Conservation (phyloP, 768 basidiomycete genomes). For the Lenzites betulinus region DNA sequence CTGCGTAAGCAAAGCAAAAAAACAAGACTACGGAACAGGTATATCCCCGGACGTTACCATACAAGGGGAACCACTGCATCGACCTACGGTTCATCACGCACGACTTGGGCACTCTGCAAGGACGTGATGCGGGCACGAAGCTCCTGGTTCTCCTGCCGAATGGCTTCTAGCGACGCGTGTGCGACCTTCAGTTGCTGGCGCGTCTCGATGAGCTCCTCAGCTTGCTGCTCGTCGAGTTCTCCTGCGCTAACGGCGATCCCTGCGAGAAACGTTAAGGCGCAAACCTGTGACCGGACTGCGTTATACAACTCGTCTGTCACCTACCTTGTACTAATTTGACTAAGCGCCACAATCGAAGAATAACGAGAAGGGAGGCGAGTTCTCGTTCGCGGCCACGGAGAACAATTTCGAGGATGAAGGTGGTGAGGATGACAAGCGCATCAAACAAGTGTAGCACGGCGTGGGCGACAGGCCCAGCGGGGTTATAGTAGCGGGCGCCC, state of each 20-base stretch:
- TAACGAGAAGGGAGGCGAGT: constrained; percentile 66
- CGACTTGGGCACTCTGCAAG: constrained; percentile 5
- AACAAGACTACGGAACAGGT: too few relatives aligned
- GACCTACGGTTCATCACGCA: background rate
- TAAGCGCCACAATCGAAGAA: constrained; percentile 79
- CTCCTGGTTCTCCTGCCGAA: constrained; percentile 55
- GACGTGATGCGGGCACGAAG: constrained; percentile 35
- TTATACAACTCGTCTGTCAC: background rate
- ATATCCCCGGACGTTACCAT: too few relatives aligned
- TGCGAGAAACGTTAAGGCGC: constrained; percentile 27
- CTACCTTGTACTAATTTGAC: constrained; percentile 71
- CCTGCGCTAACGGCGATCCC: constrained; percentile 78
- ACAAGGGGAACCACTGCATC: too few relatives aligned
- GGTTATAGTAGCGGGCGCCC: constrained; percentile 63
- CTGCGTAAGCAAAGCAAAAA: too few relatives aligned
- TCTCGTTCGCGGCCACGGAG: constrained; percentile 71
- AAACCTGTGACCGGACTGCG: background rate
- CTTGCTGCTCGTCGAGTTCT: constrained; percentile 61
- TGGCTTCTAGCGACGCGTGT: constrained; percentile 40
- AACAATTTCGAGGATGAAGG: constrained; percentile 71
- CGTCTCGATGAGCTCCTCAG: constrained; percentile 50
- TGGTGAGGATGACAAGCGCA: constrained; percentile 66
- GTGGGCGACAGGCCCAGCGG: constrained; percentile 55
- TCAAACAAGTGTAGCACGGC: constrained; percentile 75
- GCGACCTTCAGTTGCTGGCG: constrained; percentile 48